phyloP scores from a whole-genome alignment of 441 rosid species.

The Biscutella auriculata region DNA sequence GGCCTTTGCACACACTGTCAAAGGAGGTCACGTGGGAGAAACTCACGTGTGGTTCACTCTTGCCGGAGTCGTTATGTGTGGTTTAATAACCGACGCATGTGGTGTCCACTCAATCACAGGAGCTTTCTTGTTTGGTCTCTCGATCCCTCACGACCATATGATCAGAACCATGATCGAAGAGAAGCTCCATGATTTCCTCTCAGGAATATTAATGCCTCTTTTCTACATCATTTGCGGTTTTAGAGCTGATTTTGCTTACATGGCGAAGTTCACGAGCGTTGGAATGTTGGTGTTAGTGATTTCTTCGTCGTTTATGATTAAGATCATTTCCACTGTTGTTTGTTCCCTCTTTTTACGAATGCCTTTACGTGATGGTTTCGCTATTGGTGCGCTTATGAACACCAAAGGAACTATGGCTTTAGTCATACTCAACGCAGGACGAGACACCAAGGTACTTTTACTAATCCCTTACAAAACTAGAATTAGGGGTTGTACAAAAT shows the following conservation, averaged over 20 bases:
- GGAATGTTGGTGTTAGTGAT: constrained; percentile 7
- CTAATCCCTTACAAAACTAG: too few species aligned
- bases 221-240: constrained; percentile 42
- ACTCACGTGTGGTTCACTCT: constrained; percentile 34
- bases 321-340: constrained; percentile 26
- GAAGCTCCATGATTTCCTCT: constrained; percentile 36
- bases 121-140: constrained; percentile 48
- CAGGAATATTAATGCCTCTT: constrained; percentile 38
- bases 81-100: constrained; percentile 31
- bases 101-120: constrained; percentile 49
- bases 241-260: constrained; percentile 13
- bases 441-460: constrained; percentile 26
- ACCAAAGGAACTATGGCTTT: constrained; percentile 46
- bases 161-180: constrained; percentile 27
- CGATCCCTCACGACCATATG: constrained; percentile 33
- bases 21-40: constrained; percentile 31
- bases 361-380: constrained; percentile 33
- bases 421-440: constrained; percentile 39
- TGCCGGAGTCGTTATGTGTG: constrained; percentile 30
- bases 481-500: too few species aligned
- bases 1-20: constrained; percentile 19
- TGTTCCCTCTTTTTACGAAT: constrained; percentile 25
- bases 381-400: constrained; percentile 49
- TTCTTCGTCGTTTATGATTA: constrained; percentile 15
- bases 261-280: background rate